Evolutionary conservation across 176 grass and related monocot species (phyloP).

Genomic region (Panicum miliaceum): DNA sequence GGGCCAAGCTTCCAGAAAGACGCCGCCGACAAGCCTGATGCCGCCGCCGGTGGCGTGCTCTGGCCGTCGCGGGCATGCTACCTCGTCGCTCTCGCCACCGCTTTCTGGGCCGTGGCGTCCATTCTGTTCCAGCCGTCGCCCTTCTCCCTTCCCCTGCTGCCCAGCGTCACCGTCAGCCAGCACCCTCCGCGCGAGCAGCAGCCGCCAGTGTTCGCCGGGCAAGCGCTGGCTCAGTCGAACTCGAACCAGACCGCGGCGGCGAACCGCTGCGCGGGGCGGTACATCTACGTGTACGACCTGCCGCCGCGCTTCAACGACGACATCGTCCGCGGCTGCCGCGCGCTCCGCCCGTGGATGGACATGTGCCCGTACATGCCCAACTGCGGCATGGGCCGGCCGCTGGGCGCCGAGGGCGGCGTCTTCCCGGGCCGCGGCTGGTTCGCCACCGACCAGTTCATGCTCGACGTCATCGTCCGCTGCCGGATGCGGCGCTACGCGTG

Average conservation of each 20-base stretch:
- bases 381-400: constrained; percentile 59
- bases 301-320: constrained; percentile 70
- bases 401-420: constrained; percentile 28
- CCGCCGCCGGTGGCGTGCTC: not conserved
- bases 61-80: constrained; percentile 20
- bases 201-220: not conserved
- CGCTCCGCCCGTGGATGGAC: constrained; percentile 59
- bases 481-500: constrained; percentile 70
- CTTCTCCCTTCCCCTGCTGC: not conserved
- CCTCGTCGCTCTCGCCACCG: not conserved
- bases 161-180: not conserved
- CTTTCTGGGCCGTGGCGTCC: constrained; percentile 20
- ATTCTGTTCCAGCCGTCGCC: not conserved
- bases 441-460: constrained; percentile 76
- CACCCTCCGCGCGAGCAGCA: not conserved
- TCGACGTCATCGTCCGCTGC: constrained; percentile 74
- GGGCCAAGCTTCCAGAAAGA: not conserved
- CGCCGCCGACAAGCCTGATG: constrained; percentile 4
- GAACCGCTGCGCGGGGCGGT: constrained; percentile 61
- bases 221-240: not conserved
- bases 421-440: constrained; percentile 73
- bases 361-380: constrained; percentile 74
- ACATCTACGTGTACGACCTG: constrained; percentile 74
- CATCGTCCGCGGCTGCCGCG: constrained; percentile 57
- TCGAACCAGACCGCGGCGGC: constrained; percentile 2